A percentile compares a stretch with the other conserved stretches of the same genome.
These are phyloP conservation scores for Stromatinia cepivora DNA, from an alignment of 2,329 filamentous ascomycete species.

Conservation along the genomic window DNA sequence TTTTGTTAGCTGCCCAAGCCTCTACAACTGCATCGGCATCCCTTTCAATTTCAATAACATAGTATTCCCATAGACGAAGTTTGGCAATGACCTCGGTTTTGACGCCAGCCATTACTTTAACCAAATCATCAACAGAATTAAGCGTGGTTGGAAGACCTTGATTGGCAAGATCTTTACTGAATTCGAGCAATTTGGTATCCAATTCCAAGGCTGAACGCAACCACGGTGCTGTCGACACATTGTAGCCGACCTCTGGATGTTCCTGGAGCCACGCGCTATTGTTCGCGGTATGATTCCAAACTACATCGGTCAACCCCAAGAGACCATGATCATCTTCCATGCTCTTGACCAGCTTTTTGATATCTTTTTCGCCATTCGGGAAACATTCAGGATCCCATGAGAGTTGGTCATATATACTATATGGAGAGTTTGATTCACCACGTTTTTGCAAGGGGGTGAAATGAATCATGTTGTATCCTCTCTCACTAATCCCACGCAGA, in stretches of 20 bases:
- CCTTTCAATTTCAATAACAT: constrained; percentile 75
- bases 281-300: constrained; percentile 96
- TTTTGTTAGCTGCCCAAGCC: constrained; percentile 66
- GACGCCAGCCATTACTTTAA: constrained; percentile 79
- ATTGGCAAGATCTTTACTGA: constrained; percentile 59
- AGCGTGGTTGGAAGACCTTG: constrained; percentile 76
- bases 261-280: constrained; percentile 93
- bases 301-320: constrained; percentile 89
- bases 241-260: constrained; percentile 95
- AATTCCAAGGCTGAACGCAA: constrained; percentile 72
- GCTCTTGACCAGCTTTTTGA: constrained; percentile 72
- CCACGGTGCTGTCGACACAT: constrained; percentile 83
- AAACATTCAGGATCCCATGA: constrained; percentile 81
- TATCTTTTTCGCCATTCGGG: constrained; percentile 79
- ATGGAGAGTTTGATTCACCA: constrained; percentile 90
- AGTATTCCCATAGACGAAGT: constrained; percentile 90
- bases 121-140: constrained; percentile 68
- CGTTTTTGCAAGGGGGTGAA: constrained; percentile 92
- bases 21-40: constrained; percentile 68
- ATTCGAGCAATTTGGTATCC: constrained; percentile 70
- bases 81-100: constrained; percentile 77
- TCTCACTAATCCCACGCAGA: constrained; percentile 79
- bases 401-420: constrained; percentile 93
- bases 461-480: constrained; percentile 98
- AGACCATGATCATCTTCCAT: constrained; percentile 85